These are phyloP conservation scores for Thymus quinquecostatus DNA, from an alignment of 257 asterid genomes.

Conservation along the genomic window DNA sequence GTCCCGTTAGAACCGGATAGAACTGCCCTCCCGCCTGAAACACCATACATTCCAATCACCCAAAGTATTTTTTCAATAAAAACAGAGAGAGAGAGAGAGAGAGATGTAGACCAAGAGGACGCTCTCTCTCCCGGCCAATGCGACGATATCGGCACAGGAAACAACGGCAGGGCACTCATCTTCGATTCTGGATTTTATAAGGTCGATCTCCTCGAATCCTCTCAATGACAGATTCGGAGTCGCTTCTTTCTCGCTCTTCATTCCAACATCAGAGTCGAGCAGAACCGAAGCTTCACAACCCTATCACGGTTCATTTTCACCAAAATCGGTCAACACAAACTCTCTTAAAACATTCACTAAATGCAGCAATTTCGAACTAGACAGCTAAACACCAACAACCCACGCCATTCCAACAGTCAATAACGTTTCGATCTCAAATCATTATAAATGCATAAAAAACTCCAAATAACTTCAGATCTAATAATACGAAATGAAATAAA, in stretches of 20 bases:
- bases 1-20: too few species aligned
- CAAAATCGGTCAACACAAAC: background rate
- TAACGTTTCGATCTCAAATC: background rate
- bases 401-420: background rate
- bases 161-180: background rate
- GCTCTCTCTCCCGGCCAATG: background rate
- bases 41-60: background rate
- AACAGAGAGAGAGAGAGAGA: background rate
- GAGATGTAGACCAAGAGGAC: background rate
- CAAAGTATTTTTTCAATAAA: background rate
- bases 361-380: background rate
- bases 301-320: slow-evolving; percentile 33
- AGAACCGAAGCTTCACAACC: slow-evolving; percentile 87
- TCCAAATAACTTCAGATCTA: background rate
- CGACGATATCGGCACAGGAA: background rate
- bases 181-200: background rate
- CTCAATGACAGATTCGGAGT: background rate
- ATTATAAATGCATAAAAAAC: background rate
- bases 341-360: background rate
- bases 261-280: slow-evolving; percentile 54
- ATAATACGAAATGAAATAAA: background rate
- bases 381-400: background rate
- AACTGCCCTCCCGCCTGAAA: too few species aligned
- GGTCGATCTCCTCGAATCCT: background rate
- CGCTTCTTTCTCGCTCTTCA: slow-evolving; percentile 51